Percentiles rank a stretch among this genome's conserved stretches.
Evolutionary conservation across 257 asterid species (phyloP).

Genomic region (Catharanthus roseus): DNA sequence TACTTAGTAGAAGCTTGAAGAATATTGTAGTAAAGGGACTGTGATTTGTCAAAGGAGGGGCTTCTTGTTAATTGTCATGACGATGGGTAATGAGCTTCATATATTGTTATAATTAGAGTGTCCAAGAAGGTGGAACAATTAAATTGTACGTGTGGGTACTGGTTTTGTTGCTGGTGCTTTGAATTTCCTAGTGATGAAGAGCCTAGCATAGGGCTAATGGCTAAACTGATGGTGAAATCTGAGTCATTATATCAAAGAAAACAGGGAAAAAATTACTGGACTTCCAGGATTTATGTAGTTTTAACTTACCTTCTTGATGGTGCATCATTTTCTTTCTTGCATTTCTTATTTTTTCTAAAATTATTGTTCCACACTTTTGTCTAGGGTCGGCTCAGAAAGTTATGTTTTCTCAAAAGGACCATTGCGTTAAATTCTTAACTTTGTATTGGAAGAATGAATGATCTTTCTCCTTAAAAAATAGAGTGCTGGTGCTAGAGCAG

Average conservation of each 20-base stretch:
- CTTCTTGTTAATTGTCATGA: background rate
- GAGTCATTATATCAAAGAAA: background rate
- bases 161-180: background rate
- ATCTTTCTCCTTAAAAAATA: too few relatives aligned
- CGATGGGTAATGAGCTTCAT: background rate
- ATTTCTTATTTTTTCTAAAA: too few relatives aligned
- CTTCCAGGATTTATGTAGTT: too few relatives aligned
- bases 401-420: background rate
- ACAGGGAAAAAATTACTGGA: background rate
- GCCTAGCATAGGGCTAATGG: background rate
- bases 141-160: background rate
- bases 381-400: too few relatives aligned
- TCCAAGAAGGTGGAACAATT: background rate
- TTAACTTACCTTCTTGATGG: too few relatives aligned
- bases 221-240: background rate
- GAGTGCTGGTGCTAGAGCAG: background rate
- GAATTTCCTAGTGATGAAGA: background rate
- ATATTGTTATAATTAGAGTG: background rate
- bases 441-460: too few relatives aligned
- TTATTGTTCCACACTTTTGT: too few relatives aligned
- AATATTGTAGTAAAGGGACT: background rate
- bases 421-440: background rate
- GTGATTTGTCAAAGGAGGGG: background rate
- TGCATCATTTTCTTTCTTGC: too few relatives aligned
- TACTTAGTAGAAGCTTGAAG: too few relatives aligned